Conservation (phyloP, 2,329 filamentous ascomycete genomes). For the Annulohypoxylon truncatum region DNA sequence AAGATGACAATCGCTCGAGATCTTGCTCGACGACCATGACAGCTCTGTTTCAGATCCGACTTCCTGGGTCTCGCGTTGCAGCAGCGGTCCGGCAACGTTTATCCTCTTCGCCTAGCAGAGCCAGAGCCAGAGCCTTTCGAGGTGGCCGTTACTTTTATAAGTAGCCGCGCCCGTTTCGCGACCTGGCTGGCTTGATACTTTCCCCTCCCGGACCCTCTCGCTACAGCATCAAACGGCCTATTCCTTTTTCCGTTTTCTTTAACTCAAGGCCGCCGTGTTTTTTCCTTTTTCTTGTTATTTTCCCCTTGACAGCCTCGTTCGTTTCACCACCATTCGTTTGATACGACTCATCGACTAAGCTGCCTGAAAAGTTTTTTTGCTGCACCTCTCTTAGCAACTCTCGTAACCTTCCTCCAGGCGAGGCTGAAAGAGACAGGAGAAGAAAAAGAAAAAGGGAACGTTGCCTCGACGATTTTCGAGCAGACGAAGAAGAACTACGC, state of each 20-base stretch:
- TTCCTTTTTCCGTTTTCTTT: conserved; percentile 50
- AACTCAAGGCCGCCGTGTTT: conserved; percentile 46
- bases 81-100: conserved; percentile 56
- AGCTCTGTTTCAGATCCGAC: conserved; percentile 52
- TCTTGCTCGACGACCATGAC: conserved; percentile 49
- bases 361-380: conserved; percentile 26
- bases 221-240: conserved; percentile 47
- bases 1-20: conserved; percentile 50
- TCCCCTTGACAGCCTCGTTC: conserved; percentile 44
- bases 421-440: conserved; percentile 32
- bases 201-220: conserved; percentile 49
- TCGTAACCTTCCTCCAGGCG: conserved; percentile 36
- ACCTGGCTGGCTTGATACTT: conserved; percentile 48
- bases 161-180: conserved; percentile 51
- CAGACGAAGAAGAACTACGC: conserved; percentile 25
- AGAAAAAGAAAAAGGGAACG: conserved; percentile 6
- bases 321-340: conserved; percentile 56
- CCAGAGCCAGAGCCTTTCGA: conserved; percentile 55
- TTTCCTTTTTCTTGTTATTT: conserved; percentile 45
- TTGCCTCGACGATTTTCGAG: conserved; percentile 12
- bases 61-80: conserved; percentile 51
- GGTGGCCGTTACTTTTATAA: conserved; percentile 49
- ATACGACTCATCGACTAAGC: conserved; percentile 52
- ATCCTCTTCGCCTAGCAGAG: conserved; percentile 54
- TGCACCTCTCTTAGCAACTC: conserved; percentile 25